Conservation (phyloP, 225 moss, liverwort and hornwort species). For the Polytrichum formosum region DNA sequence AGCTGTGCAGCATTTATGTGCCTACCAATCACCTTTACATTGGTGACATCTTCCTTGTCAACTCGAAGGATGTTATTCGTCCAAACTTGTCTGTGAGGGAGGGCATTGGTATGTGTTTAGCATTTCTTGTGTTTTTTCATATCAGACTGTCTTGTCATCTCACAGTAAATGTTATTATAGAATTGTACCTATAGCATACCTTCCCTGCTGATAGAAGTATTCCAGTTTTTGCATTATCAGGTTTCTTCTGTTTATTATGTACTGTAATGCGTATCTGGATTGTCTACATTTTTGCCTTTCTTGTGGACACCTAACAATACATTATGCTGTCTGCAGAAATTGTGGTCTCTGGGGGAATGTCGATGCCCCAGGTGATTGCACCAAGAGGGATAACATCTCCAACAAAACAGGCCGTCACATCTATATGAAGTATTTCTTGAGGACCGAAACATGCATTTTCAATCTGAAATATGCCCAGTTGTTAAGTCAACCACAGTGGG, state of each 20-base stretch:
- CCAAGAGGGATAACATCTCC: slow-evolving; percentile 53
- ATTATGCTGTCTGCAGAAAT: slow-evolving; percentile 57
- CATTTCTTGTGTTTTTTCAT: slow-evolving; percentile 2
- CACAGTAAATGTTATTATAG: no score
- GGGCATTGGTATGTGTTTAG: slow-evolving; percentile 72
- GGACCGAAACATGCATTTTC: no score
- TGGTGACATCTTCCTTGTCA: slow-evolving; percentile 95
- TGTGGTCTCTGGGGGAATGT: slow-evolving; percentile 96
- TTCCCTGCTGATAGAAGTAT: no score
- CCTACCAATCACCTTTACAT: slow-evolving; percentile 99
- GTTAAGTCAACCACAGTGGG: not conserved
- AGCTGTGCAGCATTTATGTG: slow-evolving; percentile 95
- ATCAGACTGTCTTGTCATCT: not conserved
- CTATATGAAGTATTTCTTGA: slow-evolving; percentile 17
- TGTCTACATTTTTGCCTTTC: no score
- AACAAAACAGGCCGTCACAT: slow-evolving; percentile 35
- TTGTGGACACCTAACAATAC: no score
- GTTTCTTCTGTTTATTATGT: not conserved
- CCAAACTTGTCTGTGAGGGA: slow-evolving; percentile 98
- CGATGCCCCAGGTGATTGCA: slow-evolving; percentile 91
- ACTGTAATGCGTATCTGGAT: no score
- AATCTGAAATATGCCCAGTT: not conserved
- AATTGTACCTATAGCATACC: no score
- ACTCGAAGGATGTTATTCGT: slow-evolving; percentile 85
- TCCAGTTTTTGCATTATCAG: not conserved